phyloP scores from a whole-genome alignment of 2,329 filamentous ascomycete genomes.

The Fusarium abutilonis region DNA sequence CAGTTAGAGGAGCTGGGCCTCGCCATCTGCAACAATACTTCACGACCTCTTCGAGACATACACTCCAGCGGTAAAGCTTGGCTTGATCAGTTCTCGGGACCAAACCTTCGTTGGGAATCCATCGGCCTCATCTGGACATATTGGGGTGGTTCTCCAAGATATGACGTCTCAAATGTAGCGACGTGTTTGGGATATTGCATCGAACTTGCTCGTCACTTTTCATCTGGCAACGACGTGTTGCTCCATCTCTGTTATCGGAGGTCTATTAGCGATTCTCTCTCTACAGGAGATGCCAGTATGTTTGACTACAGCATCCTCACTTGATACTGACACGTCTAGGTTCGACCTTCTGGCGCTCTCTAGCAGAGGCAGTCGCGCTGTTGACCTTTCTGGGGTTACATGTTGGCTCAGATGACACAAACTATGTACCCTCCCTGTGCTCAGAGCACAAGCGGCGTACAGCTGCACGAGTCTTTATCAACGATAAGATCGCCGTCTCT shows the following conservation, averaged over 20 bases:
- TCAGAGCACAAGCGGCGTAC: slow-evolving; percentile 50
- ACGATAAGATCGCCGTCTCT: slow-evolving; percentile 62
- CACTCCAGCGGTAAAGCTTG: slow-evolving; percentile 51
- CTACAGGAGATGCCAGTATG: slow-evolving; percentile 55
- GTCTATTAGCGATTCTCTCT: slow-evolving; percentile 50
- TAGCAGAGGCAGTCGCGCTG: slow-evolving; percentile 52
- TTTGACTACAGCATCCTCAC: background rate
- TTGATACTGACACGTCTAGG: slow-evolving; percentile 39
- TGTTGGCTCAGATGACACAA: slow-evolving; percentile 35
- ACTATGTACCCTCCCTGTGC: slow-evolving; percentile 48
- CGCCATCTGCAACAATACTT: slow-evolving; percentile 52
- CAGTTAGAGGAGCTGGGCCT: slow-evolving; percentile 52
- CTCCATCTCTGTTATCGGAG: slow-evolving; percentile 52
- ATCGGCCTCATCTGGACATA: slow-evolving; percentile 52
- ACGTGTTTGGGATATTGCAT: slow-evolving; percentile 47
- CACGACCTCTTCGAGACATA: slow-evolving; percentile 50
- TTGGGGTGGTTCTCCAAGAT: slow-evolving; percentile 20
- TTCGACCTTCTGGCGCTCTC: slow-evolving; percentile 51
- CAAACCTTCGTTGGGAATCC: slow-evolving; percentile 56
- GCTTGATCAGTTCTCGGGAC: slow-evolving; percentile 53
- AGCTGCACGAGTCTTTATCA: slow-evolving; percentile 51
- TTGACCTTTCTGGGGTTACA: slow-evolving; percentile 52
- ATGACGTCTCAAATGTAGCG: slow-evolving; percentile 3
- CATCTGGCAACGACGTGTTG: slow-evolving; percentile 51
- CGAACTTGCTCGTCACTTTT: slow-evolving; percentile 45